Evolutionary conservation across 1,284 basidiomycete species (phyloP).

Genomic region (Xerocomus amazonicus): DNA sequence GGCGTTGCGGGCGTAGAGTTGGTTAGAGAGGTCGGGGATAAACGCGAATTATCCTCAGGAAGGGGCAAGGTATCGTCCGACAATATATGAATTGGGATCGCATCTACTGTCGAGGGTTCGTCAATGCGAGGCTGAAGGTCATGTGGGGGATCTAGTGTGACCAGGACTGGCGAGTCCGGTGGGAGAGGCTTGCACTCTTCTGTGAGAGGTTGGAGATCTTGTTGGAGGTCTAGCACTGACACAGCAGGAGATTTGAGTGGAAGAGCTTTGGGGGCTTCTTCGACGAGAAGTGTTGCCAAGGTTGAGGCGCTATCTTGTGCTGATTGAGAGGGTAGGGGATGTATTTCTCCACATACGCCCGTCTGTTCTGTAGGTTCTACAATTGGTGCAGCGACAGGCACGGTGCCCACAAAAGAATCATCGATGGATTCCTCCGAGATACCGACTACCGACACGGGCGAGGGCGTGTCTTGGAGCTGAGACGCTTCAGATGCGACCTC

Average conservation of each 20-base stretch:
- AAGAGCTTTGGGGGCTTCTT: slow-evolving; percentile 5
- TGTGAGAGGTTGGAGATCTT: not conserved
- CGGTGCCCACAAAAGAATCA: slow-evolving; percentile 10
- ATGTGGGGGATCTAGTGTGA: slow-evolving; percentile 10
- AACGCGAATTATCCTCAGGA: not conserved
- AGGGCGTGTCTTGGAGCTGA: not conserved
- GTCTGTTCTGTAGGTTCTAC: not conserved
- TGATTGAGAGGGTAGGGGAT: not conserved
- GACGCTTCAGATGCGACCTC: not conserved
- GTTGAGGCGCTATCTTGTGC: slow-evolving; percentile 6
- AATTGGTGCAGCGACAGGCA: not conserved
- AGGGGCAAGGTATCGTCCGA: not conserved
- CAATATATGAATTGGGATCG: not conserved
- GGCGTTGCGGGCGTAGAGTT: not conserved
- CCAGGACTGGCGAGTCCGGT: slow-evolving; percentile 12
- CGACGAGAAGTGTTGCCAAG: slow-evolving; percentile 11
- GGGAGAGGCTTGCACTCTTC: slow-evolving; percentile 1
- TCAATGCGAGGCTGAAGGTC: not conserved
- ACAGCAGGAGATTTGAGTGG: slow-evolving; percentile 16
- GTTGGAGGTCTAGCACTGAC: slow-evolving; percentile 16
- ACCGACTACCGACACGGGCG: not conserved
- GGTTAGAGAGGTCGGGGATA: not conserved
- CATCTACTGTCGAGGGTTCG: not conserved
- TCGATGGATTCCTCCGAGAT: slow-evolving; percentile 3
- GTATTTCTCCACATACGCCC: not conserved